Evolutionary conservation across 345 rosid species (phyloP), one percentile per base, ranked within the genome.

Genomic region (Acer negundo): DNA sequence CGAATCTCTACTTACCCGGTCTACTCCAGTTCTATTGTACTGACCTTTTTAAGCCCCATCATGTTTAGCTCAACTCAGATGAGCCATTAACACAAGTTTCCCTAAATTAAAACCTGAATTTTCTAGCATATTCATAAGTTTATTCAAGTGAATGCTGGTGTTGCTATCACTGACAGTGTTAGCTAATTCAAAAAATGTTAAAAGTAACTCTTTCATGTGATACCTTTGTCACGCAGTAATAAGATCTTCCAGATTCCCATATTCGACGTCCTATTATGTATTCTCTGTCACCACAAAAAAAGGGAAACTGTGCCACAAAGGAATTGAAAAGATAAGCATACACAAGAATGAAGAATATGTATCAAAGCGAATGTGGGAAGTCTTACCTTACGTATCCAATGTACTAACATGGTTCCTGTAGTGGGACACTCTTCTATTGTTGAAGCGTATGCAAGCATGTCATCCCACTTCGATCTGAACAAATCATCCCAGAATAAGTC

Each of bases 401-500:
- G 90, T 58, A 91, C 93, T 40, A 94, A 78, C 98, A 91, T 91
- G 69, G 92, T 87, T 78, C 98, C 98, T 0, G 90, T 84, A 9
- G 67, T 80, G 24, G 82, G 81, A 77, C 94, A 91, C 68, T 90
- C 91, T 26, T 90, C 92, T 66, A 87, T 61, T n/a, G 82, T 87
- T 13, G 84, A 69, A 63, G 89, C 82, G 78, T 64, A 61, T 49
- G 87, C 80, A 76, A 94, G 98, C 98, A 91, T 94, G 80, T 91
- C 87, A 74, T 92, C 96, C 96, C 98, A 94, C 72, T 83, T 83
- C 26, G 85, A 78, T 70, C 95, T 85, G 74, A 91, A 94, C 66
- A 85, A 91, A 74, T 92, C 93, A 26, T 92, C 98, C 98, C 97
- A 91, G 71, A 90, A 94, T 73, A 93, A 93, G 77, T 91, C 97